Evolutionary conservation across 257 asterid species (phyloP).

Genomic region (Solanum pennellii): DNA sequence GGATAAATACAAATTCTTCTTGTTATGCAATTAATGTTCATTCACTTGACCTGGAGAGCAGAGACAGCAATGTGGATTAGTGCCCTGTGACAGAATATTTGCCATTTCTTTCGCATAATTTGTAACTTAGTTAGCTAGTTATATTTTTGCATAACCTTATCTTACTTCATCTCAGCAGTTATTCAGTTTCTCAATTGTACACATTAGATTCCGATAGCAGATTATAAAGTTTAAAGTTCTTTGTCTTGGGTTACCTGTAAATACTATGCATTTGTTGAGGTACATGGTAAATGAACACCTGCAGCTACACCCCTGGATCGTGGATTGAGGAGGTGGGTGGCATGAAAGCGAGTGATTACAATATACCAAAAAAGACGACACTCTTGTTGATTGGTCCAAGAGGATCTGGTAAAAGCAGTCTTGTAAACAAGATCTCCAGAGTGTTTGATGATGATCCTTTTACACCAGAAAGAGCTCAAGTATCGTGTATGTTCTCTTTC

Average conservation of each 20-base stretch:
- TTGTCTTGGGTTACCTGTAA: background rate
- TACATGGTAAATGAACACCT: background rate
- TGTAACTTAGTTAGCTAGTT: background rate
- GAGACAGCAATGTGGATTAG: background rate
- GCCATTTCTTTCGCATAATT: background rate
- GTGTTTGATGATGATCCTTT: constrained; percentile 31
- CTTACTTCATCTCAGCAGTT: background rate
- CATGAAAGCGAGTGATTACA: constrained; percentile 6
- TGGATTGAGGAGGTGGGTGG: constrained; percentile 40
- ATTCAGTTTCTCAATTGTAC: background rate
- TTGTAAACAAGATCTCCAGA: constrained; percentile 59
- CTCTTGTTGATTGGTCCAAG: constrained; percentile 60
- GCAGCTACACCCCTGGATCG: constrained; percentile 74
- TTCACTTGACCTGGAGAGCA: background rate
- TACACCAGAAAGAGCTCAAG: constrained; percentile 66
- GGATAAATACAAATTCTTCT: background rate
- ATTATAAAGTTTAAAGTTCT: background rate
- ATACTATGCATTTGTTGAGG: background rate
- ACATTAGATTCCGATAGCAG: background rate
- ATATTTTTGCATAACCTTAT: background rate
- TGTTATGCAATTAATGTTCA: background rate
- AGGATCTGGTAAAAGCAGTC: constrained; percentile 87
- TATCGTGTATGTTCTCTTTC: constrained; percentile 32
- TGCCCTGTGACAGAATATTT: background rate
- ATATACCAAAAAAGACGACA: constrained; percentile 38